Base-by-base conservation (phyloP, 2,329 filamentous ascomycete species). In the Neofusicoccum ribis region DNA sequence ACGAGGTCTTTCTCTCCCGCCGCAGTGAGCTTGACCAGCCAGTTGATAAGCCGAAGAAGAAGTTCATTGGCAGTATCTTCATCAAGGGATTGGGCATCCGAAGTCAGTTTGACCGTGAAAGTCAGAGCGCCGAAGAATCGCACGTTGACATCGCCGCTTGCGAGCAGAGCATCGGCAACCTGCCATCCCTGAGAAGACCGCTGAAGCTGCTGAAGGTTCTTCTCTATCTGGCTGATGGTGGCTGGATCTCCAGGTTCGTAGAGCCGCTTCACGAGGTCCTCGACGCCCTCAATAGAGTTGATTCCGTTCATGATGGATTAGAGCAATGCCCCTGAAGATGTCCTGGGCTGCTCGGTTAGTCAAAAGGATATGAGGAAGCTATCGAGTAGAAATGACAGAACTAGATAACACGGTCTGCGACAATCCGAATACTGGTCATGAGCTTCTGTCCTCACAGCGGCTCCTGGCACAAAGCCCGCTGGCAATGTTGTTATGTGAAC, bases 111-210 rank as follows among this genome's bases (percentile, higher is more conserved):
- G 71, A 98, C 88, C 59, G 92, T 96, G 69, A 97, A 90, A 0
- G 94, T 98, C 66, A 97, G 84, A 36, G 93, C 94, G 14, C 92
- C 95, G 74, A 96, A 97, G 79, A 98, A 98, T 69, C 91, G 90
- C 70, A 95, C 87, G 71, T 93, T 89, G 67, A 90, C 86, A 69
- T 91, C 88, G 23, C 85, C 80, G 67, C 87, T 88, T 59, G 82
- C 82, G 11, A 97, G 81, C 14, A 98, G 83, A 60, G 87, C 86
- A 72, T 94, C 89, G 20, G 92, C 93, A 51, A 97, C 84, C 64
- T 90, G 85, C 95, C 95, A 99, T 63, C 93, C 94, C 72, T 91
- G 84, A 1, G 89, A 83, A 2, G 92, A 91, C 70, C 88, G 88
- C 74, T 98, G 95, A 17, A 97, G 81, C 31, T 84, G 83, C 68